A percentile compares a stretch with the other conserved stretches of the same genome.
Conservation (phyloP, 2,329 filamentous ascomycete species). For the Stagonosporopsis cucurbitacearum region DNA sequence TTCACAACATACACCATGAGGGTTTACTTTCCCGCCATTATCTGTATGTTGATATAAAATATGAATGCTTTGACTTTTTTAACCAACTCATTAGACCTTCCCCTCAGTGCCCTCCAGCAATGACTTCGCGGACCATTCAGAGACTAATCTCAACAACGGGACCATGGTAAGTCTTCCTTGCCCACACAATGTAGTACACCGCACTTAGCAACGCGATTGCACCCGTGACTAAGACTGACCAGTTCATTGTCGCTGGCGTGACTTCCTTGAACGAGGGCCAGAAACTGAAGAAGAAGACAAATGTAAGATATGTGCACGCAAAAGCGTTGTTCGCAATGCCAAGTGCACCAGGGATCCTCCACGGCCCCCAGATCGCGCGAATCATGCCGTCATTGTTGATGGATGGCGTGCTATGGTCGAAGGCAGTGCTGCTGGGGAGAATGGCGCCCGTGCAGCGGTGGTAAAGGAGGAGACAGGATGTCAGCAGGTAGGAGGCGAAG, state of each 20-base stretch:
- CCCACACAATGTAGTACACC: constrained; percentile 35
- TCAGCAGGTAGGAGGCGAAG: constrained; percentile 37
- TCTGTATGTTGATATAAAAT: too few relatives aligned
- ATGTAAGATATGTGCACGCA: constrained; percentile 29
- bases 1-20: too few relatives aligned
- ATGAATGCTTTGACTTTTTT: background rate
- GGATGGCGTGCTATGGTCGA: background rate
- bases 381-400: constrained; percentile 16
- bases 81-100: background rate
- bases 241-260: constrained; percentile 37
- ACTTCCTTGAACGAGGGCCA: constrained; percentile 31
- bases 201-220: constrained; percentile 24
- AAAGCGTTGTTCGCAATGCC: constrained; percentile 35
- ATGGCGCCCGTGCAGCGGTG: constrained; percentile 35
- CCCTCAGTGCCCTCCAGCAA: background rate
- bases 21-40: too few relatives aligned
- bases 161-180: constrained; percentile 33
- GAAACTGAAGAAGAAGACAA: constrained; percentile 41
- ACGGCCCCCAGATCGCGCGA: constrained; percentile 32
- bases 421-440: constrained; percentile 10
- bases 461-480: constrained; percentile 30
- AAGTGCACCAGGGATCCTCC: constrained; percentile 24
- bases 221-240: constrained; percentile 33
- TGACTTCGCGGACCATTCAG: background rate
- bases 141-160: constrained; percentile 33